These are phyloP conservation scores for Carex sylvatica DNA, from an alignment of 202 grass and related monocot genomes.

Conservation along the genomic window DNA sequence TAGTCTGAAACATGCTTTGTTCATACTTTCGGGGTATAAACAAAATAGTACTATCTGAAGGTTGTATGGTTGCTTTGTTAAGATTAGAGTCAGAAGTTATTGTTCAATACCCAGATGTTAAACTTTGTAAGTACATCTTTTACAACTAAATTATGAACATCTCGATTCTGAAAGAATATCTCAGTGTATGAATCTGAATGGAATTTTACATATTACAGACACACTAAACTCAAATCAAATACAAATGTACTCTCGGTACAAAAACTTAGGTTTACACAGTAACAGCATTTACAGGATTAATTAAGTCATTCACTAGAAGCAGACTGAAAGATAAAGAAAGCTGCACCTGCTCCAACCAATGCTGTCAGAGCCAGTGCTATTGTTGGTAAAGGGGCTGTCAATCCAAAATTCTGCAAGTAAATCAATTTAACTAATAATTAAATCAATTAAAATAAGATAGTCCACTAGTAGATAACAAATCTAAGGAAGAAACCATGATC, in stretches of 20 bases:
- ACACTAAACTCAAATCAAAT: neutral
- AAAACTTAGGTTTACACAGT: neutral
- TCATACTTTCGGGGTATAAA: neutral
- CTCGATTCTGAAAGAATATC: neutral
- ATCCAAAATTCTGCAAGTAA: conserved; percentile 59
- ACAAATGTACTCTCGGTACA: conserved; percentile 3
- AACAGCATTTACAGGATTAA: neutral
- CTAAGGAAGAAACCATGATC: neutral
- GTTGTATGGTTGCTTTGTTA: neutral
- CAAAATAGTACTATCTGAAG: neutral
- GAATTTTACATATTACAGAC: conserved; percentile 15
- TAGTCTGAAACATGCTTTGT: neutral
- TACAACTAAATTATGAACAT: neutral
- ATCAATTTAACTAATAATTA: neutral
- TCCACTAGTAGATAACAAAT: neutral
- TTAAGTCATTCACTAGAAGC: conserved; percentile 43
- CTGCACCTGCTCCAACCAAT: conserved; percentile 47
- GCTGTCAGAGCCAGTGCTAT: conserved; percentile 61
- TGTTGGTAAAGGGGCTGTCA: conserved; percentile 49
- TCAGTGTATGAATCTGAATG: neutral
- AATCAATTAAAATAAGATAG: neutral
- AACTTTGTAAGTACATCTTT: neutral
- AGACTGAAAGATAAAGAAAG: conserved; percentile 78
- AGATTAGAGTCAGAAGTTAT: neutral
- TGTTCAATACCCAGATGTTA: neutral